Evolutionary conservation across 768 basidiomycete genomes (phyloP).

Genomic region (Boletus patriciae): DNA sequence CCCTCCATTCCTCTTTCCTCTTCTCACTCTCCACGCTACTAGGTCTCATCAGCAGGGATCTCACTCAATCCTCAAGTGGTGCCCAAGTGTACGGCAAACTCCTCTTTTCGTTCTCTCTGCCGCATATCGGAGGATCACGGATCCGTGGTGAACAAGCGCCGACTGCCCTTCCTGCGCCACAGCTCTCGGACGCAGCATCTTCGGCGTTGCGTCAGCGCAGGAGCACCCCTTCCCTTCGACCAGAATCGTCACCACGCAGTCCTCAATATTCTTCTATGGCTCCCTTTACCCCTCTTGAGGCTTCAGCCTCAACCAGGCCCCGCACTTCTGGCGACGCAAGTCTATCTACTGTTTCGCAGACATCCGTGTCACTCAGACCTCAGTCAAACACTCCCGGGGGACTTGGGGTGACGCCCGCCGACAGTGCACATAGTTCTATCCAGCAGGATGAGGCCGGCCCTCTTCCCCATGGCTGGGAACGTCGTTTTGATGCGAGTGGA

Average conservation of each 20-base stretch:
- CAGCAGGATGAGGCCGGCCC: conserved; percentile 60
- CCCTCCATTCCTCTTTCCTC: background rate
- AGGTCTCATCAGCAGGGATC: conserved; percentile 75
- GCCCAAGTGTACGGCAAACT: conserved; percentile 77
- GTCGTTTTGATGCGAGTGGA: conserved; percentile 63
- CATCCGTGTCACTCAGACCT: conserved; percentile 15
- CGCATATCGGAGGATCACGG: conserved; percentile 24
- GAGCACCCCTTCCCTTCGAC: conserved; percentile 26
- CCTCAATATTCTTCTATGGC: conserved; percentile 21
- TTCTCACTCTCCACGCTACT: conserved; percentile 11
- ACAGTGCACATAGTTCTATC: conserved; percentile 15
- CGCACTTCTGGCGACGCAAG: conserved; percentile 20
- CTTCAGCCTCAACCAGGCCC: conserved; percentile 10
- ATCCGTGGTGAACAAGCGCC: conserved; percentile 18
- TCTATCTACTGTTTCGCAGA: conserved; percentile 9
- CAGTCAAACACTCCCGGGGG: conserved; percentile 10
- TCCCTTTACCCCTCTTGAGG: conserved; percentile 15
- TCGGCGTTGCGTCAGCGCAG: conserved; percentile 17
- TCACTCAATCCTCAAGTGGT: conserved; percentile 25
- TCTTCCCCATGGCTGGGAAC: conserved; percentile 81
- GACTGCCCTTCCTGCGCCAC: conserved; percentile 14
- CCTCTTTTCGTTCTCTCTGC: conserved; percentile 60
- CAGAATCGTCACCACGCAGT: conserved; percentile 18
- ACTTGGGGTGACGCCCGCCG: conserved; percentile 1
- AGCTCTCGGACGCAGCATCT: conserved; percentile 13